A percentile compares a stretch with the other conserved stretches of the same genome.
Conservation (phyloP, 1,284 basidiomycete species). For the Ustilago xerochloae region DNA sequence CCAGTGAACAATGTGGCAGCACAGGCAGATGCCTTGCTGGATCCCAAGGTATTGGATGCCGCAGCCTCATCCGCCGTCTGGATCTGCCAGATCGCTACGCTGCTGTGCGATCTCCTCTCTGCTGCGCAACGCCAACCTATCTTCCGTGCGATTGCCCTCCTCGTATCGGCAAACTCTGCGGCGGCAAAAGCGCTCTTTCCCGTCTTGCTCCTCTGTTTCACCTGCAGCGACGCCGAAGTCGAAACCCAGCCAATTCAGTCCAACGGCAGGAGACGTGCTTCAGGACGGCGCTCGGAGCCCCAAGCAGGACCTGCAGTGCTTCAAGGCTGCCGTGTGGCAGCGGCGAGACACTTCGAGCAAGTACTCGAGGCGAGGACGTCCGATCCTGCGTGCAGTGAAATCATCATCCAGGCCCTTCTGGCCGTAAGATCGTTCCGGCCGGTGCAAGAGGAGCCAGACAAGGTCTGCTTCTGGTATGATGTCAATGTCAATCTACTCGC, state of each 20-base stretch:
- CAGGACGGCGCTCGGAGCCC: slow-evolving; percentile 4
- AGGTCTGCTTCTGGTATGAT: slow-evolving; percentile 85
- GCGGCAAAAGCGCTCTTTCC: slow-evolving; percentile 80
- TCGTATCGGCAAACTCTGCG: slow-evolving; percentile 73
- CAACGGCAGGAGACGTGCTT: not conserved
- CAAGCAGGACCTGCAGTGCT: not conserved
- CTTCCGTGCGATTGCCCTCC: slow-evolving; percentile 76
- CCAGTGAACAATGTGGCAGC: not conserved
- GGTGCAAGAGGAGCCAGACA: slow-evolving; percentile 62
- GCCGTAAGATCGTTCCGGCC: slow-evolving; percentile 79
- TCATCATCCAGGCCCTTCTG: slow-evolving; percentile 81
- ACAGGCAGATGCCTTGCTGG: not conserved
- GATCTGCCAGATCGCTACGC: slow-evolving; percentile 75
- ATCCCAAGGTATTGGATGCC: slow-evolving; percentile 5
- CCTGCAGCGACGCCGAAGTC: slow-evolving; percentile 4
- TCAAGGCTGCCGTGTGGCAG: slow-evolving; percentile 7
- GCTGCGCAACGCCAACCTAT: slow-evolving; percentile 70
- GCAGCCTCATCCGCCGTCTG: slow-evolving; percentile 74
- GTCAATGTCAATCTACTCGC: slow-evolving; percentile 81
- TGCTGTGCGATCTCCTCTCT: slow-evolving; percentile 76
- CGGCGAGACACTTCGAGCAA: slow-evolving; percentile 61
- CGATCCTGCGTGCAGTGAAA: slow-evolving; percentile 72
- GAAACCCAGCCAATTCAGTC: not conserved
- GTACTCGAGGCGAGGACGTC: slow-evolving; percentile 72
- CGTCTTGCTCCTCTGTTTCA: slow-evolving; percentile 75